phyloP scores from a whole-genome alignment of 352 stramenopile species.

The Hyaloperonospora brassicae region DNA sequence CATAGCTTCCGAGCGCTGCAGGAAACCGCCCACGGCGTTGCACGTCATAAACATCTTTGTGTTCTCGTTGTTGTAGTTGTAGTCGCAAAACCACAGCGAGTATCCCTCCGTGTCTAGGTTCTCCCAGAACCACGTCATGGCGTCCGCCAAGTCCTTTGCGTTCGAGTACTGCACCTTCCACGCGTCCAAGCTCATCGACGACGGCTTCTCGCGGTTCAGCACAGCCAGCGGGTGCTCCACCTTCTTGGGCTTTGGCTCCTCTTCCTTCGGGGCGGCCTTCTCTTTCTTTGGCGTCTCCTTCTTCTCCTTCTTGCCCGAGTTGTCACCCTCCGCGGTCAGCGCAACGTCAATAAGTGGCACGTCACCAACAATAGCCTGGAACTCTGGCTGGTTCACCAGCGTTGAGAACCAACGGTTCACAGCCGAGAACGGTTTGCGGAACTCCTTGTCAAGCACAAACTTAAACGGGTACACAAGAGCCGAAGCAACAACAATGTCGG shows the following conservation, averaged over 20 bases:
- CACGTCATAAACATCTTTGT: conserved; percentile 90
- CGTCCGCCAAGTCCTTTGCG: conserved; percentile 61
- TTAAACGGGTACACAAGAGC: conserved; percentile 93
- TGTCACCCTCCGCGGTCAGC: conserved; percentile 53
- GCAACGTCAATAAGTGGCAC: conserved; percentile 78
- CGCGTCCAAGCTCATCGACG: conserved; percentile 69
- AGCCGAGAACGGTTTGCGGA: conserved; percentile 80
- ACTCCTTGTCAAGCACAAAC: conserved; percentile 86
- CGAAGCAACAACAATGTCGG: conserved; percentile 86
- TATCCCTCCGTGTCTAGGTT: conserved; percentile 84
- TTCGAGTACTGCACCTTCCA: conserved; percentile 94
- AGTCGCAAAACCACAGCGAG: conserved; percentile 87
- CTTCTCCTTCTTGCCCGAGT: conserved; percentile 29
- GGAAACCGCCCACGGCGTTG: conserved; percentile 89
- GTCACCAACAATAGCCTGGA: conserved; percentile 87
- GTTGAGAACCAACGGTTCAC: conserved; percentile 90
- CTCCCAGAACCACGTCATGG: conserved; percentile 90
- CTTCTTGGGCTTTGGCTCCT: conserved; percentile 64
- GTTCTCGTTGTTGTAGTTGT: conserved; percentile 93
- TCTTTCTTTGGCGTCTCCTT: conserved; percentile 41
- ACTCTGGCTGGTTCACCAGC: conserved; percentile 91
- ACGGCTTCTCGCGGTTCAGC: conserved; percentile 81
- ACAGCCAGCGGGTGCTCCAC: conserved; percentile 80
- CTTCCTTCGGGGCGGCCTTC: conserved; percentile 31
- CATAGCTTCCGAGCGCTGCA: conserved; percentile 88